Percentiles rank a stretch among this genome's conserved stretches.
Evolutionary conservation across 805 yeast genomes (phyloP).

Genomic region (Myxozyma sirexii): DNA sequence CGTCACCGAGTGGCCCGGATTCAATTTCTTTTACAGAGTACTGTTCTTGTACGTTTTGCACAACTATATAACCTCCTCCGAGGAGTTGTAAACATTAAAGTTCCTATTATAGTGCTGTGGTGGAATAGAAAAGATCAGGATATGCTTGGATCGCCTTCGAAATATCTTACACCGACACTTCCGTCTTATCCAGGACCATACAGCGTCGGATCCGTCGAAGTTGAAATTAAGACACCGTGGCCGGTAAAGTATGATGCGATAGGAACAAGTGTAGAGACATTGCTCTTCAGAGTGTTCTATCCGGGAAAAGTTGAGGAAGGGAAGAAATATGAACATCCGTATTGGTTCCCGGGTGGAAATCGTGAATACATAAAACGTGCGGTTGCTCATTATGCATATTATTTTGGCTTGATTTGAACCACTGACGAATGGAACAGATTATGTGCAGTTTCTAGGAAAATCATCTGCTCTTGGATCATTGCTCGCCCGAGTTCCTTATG

Average conservation of each 20-base stretch:
- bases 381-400: no score
- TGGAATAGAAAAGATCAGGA: neutral
- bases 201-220: constrained; percentile 35
- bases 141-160: neutral
- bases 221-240: constrained; percentile 33
- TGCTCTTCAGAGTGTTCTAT: constrained; percentile 35
- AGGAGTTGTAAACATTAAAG: no score
- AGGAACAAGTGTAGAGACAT: constrained; percentile 28
- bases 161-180: constrained; percentile 33
- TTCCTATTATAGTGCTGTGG: no score
- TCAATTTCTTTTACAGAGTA: neutral
- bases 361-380: constrained; percentile 22
- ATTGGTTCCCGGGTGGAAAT: constrained; percentile 33
- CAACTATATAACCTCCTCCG: no score
- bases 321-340: constrained; percentile 14
- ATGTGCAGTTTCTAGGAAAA: constrained; percentile 10
- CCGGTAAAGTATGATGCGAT: constrained; percentile 23
- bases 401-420: no score
- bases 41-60: no score
- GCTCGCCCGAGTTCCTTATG: constrained; percentile 25
- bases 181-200: constrained; percentile 35
- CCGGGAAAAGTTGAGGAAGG: constrained; percentile 21
- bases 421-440: neutral
- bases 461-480: constrained; percentile 9
- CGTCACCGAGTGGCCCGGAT: neutral